Evolutionary conservation across 129 eudicot species (phyloP).

Genomic region (carrot (Daucus carota)): DH1_v3.0 NC_030387.2:30063501-30064000

Average conservation of each 20-base stretch:
- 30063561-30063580: constrained; percentile 25
- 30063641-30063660: constrained; percentile 21
- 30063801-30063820: too few species aligned
- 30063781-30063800: background rate
- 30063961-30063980: too few species aligned
- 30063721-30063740: background rate
- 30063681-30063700: background rate
- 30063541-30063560: constrained; percentile 30
- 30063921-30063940: too few species aligned
- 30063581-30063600: constrained; percentile 21
- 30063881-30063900: background rate
- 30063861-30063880: background rate
- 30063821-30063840: background rate
- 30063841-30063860: background rate
- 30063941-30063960: too few species aligned
- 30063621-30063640: constrained; percentile 25
- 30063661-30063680: constrained; percentile 34
- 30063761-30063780: background rate
- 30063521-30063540: constrained; percentile 25
- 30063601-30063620: constrained; percentile 21
- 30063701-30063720: background rate
- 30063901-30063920: too few species aligned
- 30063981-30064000: too few species aligned
- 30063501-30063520: constrained; percentile 26
- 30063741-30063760: background rate